Evolutionary conservation across 345 rosid genomes (phyloP).

Genomic region (Raphanus raphanistrum): DNA sequence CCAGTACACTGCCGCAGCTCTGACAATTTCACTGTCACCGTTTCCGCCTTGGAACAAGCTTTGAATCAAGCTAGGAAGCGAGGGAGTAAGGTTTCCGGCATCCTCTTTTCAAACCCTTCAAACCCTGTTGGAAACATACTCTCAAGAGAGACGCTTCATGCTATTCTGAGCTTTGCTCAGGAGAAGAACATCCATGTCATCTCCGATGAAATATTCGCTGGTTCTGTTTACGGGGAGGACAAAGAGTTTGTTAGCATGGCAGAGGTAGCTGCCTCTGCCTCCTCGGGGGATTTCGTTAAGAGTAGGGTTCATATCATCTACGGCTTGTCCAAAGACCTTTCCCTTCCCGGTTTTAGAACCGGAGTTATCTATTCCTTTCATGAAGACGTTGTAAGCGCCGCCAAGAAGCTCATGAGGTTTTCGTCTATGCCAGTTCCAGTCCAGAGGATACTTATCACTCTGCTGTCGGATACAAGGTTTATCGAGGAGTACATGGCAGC

Average conservation of each 20-base stretch:
- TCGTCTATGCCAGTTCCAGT: conserved; percentile 71
- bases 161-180: conserved; percentile 62
- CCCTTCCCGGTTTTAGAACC: conserved; percentile 80
- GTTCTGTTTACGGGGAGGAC: conserved; percentile 60
- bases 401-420: conserved; percentile 70
- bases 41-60: conserved; percentile 77
- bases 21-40: conserved; percentile 63
- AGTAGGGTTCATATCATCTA: conserved; percentile 79
- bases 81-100: conserved; percentile 71
- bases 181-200: conserved; percentile 85
- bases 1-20: conserved; percentile 89
- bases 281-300: conserved; percentile 63
- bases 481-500: conserved; percentile 55
- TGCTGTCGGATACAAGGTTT: conserved; percentile 72
- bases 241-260: conserved; percentile 85
- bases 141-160: conserved; percentile 57
- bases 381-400: conserved; percentile 62
- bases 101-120: conserved; percentile 79
- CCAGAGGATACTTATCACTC: conserved; percentile 69
- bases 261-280: conserved; percentile 48
- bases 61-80: conserved; percentile 79
- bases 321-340: conserved; percentile 88
- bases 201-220: conserved; percentile 87
- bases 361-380: conserved; percentile 78
- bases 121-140: conserved; percentile 87